Percentiles rank a stretch among this genome's conserved stretches.
Conservation (phyloP, 176 grass and related monocot species). For the Olyra latifolia region DNA sequence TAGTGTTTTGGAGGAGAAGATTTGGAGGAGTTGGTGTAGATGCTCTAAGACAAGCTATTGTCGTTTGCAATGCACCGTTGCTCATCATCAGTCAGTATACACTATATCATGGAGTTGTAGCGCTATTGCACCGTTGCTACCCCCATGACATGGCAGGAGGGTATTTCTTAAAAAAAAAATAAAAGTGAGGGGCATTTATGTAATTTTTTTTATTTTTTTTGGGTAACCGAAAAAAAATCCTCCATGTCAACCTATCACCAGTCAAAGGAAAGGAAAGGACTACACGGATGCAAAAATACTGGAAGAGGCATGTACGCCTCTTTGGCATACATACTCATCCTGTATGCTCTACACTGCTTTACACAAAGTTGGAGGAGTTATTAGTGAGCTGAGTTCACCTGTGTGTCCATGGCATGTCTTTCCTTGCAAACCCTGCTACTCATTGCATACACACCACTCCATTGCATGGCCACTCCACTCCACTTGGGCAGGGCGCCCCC, state of each 20-base stretch:
- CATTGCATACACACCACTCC: conserved; percentile 26
- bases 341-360: conserved; percentile 24
- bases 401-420: conserved; percentile 18
- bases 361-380: background rate
- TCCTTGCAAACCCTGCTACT: conserved; percentile 2
- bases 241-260: background rate
- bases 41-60: no score
- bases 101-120: no score
- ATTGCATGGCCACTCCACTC: conserved; percentile 35
- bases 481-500: conserved; percentile 51
- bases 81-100: no score
- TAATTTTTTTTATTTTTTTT: no score
- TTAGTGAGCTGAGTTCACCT: background rate
- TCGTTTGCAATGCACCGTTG: no score
- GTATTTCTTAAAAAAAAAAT: no score
- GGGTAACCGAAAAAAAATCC: background rate
- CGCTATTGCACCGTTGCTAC: no score
- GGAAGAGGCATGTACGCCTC: conserved; percentile 7
- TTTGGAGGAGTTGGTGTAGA: no score
- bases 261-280: background rate
- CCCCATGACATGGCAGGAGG: no score
- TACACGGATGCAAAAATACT: background rate
- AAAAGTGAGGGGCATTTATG: no score
- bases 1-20: no score
- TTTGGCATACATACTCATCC: conserved; percentile 38